Evolutionary conservation across 2,329 filamentous ascomycete genomes (phyloP).

Genomic region (Grosmannia penicillata): DNA sequence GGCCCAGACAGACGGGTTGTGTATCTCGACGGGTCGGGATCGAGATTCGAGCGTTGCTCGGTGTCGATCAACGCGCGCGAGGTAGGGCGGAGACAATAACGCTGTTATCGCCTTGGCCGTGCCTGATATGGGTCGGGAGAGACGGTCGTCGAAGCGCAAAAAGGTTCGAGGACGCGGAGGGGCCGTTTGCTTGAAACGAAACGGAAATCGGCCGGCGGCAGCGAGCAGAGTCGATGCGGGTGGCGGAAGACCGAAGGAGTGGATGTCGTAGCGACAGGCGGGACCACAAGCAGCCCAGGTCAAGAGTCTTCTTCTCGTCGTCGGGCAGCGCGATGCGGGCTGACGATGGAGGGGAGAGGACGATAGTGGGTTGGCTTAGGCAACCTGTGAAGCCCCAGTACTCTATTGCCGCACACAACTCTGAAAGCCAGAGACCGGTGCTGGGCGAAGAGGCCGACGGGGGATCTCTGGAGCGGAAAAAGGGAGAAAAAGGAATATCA

Average conservation of each 20-base stretch:
- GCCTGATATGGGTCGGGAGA: too few relatives aligned
- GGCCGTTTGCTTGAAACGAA: not conserved
- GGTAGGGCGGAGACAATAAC: not conserved
- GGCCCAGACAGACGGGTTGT: too few relatives aligned
- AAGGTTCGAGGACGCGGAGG: not conserved
- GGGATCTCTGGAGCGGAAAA: not conserved
- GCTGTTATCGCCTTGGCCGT: too few relatives aligned
- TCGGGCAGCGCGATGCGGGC: not conserved
- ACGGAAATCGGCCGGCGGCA: not conserved
- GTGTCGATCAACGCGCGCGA: too few relatives aligned
- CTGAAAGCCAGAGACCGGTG: not conserved
- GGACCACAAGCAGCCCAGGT: not conserved
- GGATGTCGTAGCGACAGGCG: not conserved
- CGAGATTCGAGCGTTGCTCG: too few relatives aligned
- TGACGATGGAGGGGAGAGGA: not conserved
- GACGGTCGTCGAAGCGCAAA: too few relatives aligned
- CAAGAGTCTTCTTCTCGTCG: not conserved
- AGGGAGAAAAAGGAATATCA: not conserved
- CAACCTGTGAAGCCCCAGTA: not conserved
- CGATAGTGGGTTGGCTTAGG: not conserved
- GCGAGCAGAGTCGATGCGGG: not conserved
- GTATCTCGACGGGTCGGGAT: too few relatives aligned
- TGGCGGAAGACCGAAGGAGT: not conserved
- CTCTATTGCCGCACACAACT: not conserved
- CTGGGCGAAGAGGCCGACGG: not conserved